Conservation (phyloP, 441 rosid genomes). For the Rhodomyrtus psidioides region DNA sequence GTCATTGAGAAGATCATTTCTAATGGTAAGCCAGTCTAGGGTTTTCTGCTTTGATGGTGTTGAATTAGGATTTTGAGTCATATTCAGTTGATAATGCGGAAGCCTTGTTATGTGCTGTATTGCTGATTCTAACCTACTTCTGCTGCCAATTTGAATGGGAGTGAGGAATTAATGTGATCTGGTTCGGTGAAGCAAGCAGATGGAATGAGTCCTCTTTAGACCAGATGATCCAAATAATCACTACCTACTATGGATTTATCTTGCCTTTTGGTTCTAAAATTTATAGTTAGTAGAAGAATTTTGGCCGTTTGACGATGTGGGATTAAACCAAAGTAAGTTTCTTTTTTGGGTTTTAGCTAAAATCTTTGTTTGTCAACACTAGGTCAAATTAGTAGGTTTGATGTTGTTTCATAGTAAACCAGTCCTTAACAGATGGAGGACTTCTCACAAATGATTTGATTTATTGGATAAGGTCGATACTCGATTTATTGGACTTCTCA, state of each 20-base stretch:
- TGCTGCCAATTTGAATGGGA: not conserved
- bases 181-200: not conserved
- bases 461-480: not conserved
- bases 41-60: not conserved
- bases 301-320: not conserved
- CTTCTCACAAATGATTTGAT: not conserved
- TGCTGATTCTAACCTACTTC: not conserved
- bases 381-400: not conserved
- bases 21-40: constrained; percentile 18
- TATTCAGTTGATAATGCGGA: not conserved
- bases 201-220: not conserved
- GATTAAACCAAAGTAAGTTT: not conserved
- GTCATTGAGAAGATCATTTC: constrained; percentile 73
- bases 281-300: not conserved
- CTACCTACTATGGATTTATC: not conserved
- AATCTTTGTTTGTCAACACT: not conserved
- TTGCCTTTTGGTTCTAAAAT: not conserved
- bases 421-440: not conserved
- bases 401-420: not conserved
- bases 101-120: not conserved
- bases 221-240: not conserved
- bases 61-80: not conserved
- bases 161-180: not conserved
- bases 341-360: not conserved
- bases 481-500: no score